phyloP scores from a whole-genome alignment of 1,284 basidiomycete species.

The Rhodotorula sp. region DNA sequence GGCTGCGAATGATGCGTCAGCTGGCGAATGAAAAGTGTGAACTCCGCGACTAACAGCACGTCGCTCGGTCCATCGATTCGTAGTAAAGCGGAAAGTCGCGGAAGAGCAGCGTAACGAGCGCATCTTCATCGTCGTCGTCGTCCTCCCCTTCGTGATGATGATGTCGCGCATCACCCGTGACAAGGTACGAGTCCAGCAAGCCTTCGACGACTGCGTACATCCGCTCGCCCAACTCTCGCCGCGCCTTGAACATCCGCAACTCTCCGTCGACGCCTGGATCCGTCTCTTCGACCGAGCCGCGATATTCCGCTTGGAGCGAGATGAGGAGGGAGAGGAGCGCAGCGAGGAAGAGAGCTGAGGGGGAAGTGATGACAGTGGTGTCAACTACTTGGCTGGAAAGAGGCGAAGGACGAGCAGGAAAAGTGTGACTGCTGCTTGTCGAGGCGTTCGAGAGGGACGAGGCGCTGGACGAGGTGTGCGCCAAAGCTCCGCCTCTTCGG shows the following conservation, averaged over 20 bases:
- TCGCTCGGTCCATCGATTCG: constrained; percentile 40
- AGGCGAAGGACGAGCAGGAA: constrained; percentile 19
- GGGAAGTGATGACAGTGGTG: constrained; percentile 32
- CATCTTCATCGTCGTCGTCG: constrained; percentile 35
- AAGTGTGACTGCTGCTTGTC: background rate
- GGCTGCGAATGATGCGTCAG: constrained; percentile 14
- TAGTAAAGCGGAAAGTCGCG: constrained; percentile 40
- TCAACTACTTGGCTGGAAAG: constrained; percentile 28
- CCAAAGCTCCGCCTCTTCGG: too few relatives aligned
- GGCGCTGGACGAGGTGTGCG: background rate
- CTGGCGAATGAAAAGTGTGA: background rate
- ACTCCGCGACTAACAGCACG: constrained; percentile 27
- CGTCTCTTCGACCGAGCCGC: constrained; percentile 35
- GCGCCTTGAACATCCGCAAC: constrained; percentile 41
- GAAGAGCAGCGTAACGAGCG: constrained; percentile 37
- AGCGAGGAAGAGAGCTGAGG: constrained; percentile 38
- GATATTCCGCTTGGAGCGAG: constrained; percentile 34
- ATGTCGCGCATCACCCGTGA: constrained; percentile 26
- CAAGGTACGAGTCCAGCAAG: constrained; percentile 36
- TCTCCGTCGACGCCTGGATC: constrained; percentile 42
- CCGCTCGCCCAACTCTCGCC: constrained; percentile 37
- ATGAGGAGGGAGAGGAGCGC: constrained; percentile 37
- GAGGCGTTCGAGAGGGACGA: background rate
- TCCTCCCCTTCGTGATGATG: background rate
- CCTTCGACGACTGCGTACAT: constrained; percentile 38